Evolutionary conservation across 495 filamentous ascomycete genomes (phyloP).

Genomic region (Talaromyces ruber): DNA sequence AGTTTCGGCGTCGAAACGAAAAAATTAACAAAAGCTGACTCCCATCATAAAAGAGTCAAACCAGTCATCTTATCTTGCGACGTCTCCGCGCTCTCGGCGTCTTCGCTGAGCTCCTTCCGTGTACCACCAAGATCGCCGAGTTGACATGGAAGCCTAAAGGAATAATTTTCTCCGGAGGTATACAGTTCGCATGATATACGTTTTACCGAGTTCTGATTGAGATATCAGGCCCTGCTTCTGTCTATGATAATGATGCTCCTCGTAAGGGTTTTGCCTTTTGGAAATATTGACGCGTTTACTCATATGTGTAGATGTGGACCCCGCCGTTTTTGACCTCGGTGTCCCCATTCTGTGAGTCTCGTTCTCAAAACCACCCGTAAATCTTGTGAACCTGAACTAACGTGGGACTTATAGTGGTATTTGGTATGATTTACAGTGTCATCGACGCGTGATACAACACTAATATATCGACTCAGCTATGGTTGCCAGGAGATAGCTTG

Average conservation of each 20-base stretch:
- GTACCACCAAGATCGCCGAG: constrained; percentile 76
- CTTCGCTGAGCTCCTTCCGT: constrained; percentile 88
- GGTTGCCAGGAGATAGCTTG: constrained; percentile 78
- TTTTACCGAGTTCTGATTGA: constrained; percentile 58
- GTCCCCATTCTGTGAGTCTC: constrained; percentile 50
- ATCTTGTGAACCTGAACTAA: constrained; percentile 8
- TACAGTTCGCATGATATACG: constrained; percentile 9
- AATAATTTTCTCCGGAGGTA: constrained; percentile 53
- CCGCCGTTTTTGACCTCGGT: constrained; percentile 67
- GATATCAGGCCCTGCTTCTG: constrained; percentile 60
- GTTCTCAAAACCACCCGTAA: neutral
- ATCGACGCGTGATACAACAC: constrained; percentile 7
- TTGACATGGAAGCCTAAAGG: constrained; percentile 76
- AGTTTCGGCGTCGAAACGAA: neutral
- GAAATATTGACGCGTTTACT: neutral
- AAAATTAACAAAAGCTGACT: neutral
- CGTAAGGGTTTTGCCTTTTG: constrained; percentile 22
- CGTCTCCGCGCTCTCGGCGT: constrained; percentile 74
- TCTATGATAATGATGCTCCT: constrained; percentile 65
- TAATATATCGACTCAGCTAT: constrained; percentile 59
- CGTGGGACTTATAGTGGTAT: constrained; percentile 12
- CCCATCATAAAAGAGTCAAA: constrained; percentile 32
- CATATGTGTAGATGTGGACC: constrained; percentile 44
- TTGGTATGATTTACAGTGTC: constrained; percentile 11
- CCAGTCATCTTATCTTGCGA: constrained; percentile 67